Percentiles rank a stretch among this genome's conserved stretches.
Conservation (phyloP, 495 filamentous ascomycete species). For the Trichocladium antarcticum region DNA sequence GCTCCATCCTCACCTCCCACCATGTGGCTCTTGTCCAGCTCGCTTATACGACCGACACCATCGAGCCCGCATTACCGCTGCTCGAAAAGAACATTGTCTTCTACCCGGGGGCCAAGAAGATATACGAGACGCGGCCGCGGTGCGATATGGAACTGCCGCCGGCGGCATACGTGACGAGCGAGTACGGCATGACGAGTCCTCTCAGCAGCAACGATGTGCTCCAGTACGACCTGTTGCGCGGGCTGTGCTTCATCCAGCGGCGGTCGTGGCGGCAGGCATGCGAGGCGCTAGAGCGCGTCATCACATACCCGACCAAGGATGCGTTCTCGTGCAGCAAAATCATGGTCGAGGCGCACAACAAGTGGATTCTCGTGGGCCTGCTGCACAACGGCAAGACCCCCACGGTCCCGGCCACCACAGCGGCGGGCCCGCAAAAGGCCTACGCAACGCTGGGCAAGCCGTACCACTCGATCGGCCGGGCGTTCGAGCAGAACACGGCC, state of each 20-base stretch:
- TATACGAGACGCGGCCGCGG: slow-evolving; percentile 15
- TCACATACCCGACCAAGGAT: slow-evolving; percentile 51
- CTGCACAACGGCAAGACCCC: slow-evolving; percentile 57
- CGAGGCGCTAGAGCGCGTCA: slow-evolving; percentile 56
- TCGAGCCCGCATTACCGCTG: slow-evolving; percentile 51
- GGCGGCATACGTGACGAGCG: slow-evolving; percentile 42
- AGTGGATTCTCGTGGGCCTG: slow-evolving; percentile 74
- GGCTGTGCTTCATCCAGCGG: slow-evolving; percentile 63
- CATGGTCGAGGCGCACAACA: slow-evolving; percentile 86
- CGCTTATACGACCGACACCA: slow-evolving; percentile 40
- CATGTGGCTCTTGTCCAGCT: slow-evolving; percentile 53
- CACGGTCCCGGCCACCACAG: slow-evolving; percentile 27
- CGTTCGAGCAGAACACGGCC: slow-evolving; percentile 53
- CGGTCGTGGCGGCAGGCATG: slow-evolving; percentile 62
- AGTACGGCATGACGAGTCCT: slow-evolving; percentile 46
- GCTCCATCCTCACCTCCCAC: slow-evolving; percentile 54
- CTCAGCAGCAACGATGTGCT: slow-evolving; percentile 51
- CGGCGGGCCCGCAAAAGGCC: slow-evolving; percentile 40
- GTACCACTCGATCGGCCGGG: slow-evolving; percentile 56
- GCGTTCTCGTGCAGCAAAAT: slow-evolving; percentile 51
- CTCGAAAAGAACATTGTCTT: slow-evolving; percentile 57
- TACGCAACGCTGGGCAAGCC: slow-evolving; percentile 53
- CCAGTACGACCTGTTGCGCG: slow-evolving; percentile 69
- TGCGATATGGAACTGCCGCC: slow-evolving; percentile 29
- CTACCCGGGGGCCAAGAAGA: slow-evolving; percentile 42